phyloP scores from a whole-genome alignment of 2,329 filamentous ascomycete species.

The Fulvia fulva region DNA sequence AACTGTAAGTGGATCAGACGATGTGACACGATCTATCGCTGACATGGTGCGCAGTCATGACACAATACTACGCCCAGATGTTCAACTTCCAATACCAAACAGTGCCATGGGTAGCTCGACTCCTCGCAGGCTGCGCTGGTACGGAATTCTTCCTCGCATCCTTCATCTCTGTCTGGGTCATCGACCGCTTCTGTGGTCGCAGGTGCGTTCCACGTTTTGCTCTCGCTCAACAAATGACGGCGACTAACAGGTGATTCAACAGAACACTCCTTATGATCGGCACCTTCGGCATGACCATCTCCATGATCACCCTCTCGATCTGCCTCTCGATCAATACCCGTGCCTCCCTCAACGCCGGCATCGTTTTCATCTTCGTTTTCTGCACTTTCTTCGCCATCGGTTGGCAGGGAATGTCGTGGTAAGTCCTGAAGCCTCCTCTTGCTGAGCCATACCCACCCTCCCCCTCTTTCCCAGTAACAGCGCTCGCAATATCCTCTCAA shows the following conservation, averaged over 20 bases:
- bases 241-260: slow-evolving; percentile 7
- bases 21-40: slow-evolving; percentile 24
- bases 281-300: slow-evolving; percentile 50
- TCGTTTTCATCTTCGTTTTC: slow-evolving; percentile 63
- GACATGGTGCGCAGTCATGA: slow-evolving; percentile 33
- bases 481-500: too few species aligned
- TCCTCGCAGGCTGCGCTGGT: slow-evolving; percentile 50
- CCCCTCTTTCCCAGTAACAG: too few species aligned
- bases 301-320: slow-evolving; percentile 48
- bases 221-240: background rate
- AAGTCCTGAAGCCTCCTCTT: too few species aligned
- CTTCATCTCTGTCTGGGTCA: slow-evolving; percentile 58
- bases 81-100: slow-evolving; percentile 16
- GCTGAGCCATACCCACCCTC: too few species aligned
- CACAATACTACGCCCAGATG: slow-evolving; percentile 37
- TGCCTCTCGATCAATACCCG: slow-evolving; percentile 36
- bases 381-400: slow-evolving; percentile 63
- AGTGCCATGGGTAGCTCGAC: slow-evolving; percentile 31
- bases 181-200: slow-evolving; percentile 39
- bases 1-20: slow-evolving; percentile 20
- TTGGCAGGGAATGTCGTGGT: slow-evolving; percentile 30
- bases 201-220: slow-evolving; percentile 16
- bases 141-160: slow-evolving; percentile 51
- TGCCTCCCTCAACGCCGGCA: slow-evolving; percentile 41
- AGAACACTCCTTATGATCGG: slow-evolving; percentile 33